Base-by-base conservation (phyloP, 2,329 filamentous ascomycete genomes). In the Sarocladium kiliense region DNA sequence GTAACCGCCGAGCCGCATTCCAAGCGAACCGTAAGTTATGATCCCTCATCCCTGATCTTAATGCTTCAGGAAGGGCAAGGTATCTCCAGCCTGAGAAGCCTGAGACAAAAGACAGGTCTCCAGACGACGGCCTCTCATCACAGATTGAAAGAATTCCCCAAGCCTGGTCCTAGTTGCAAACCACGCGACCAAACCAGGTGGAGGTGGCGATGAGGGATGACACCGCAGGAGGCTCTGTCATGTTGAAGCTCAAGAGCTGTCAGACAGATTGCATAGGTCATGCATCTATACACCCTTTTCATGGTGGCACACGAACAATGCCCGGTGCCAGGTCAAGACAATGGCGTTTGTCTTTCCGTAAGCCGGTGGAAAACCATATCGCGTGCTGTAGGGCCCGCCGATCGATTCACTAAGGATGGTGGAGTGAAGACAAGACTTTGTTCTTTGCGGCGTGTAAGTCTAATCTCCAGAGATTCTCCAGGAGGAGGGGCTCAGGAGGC, bases 1-100 rank as follows among this genome's bases (percentile, higher is more conserved):
- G 44, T 30, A 16, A 47, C 44, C 44, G 44, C 44, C 18, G 44
- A 47, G 44, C 44, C 44, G 44, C 44, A 47, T 47, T 47, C 44
- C 44, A 47, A 18, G 7, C 44, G 25, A 27, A 47, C 44, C 25
- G 18, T 11, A 9, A 16, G 9, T 41, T 21, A 47, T 21, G 44
- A 47, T 27, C 44, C 41, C 19, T 44, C 19, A 44, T 44, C 41
- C 44, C 44, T 47, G 25, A 27, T 47, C 44, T 21, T 47, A 47
- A 30, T 44, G 36, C 36, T 9, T 25, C 5, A 7, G 23, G 12
- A 25, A 21, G 18, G 41, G 25, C 27, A 21, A 26, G n/a, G 44
- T 18, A 16, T 21, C n/a, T 16, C 10, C 25, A n/a, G 41, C 16
- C 18, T 27, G 23, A 47, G 9, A 27, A 16, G 18, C 44, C 23